A percentile compares a stretch with the other conserved stretches of the same genome.
These are phyloP conservation scores for Talaromyces trachyspermus DNA, from an alignment of 495 filamentous ascomycete genomes.

Conservation along the genomic window DNA sequence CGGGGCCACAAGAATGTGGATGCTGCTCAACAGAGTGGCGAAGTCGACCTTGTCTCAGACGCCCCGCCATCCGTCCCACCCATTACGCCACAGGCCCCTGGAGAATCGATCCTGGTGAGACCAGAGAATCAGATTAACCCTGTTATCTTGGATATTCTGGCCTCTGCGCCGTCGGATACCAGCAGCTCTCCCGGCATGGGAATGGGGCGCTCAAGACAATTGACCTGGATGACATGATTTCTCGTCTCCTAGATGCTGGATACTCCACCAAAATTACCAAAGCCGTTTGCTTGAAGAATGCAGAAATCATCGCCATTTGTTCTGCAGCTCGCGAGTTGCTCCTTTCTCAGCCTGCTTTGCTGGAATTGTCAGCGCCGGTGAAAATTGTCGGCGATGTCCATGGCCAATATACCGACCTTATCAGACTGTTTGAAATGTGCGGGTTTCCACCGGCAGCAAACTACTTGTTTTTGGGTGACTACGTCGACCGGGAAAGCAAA, in stretches of 20 bases:
- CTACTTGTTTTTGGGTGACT: conserved; percentile 94
- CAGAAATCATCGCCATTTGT: conserved; percentile 91
- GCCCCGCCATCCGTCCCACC: conserved; percentile 54
- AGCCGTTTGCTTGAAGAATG: conserved; percentile 93
- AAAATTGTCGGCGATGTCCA: conserved; percentile 99
- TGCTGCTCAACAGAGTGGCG: conserved; percentile 74
- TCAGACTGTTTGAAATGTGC: conserved; percentile 98
- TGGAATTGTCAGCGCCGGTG: conserved; percentile 92
- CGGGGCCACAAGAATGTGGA: conserved; percentile 69
- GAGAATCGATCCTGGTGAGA: conserved; percentile 64
- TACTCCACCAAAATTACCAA: conserved; percentile 98
- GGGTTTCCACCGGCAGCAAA: conserved; percentile 92
- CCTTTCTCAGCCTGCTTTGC: conserved; percentile 80
- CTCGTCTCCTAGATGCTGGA: conserved; percentile 83
- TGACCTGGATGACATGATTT: conserved; percentile 96
- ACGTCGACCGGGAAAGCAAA: conserved; percentile 98
- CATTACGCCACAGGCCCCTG: conserved; percentile 44
- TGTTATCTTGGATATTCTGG: conserved; percentile 42
- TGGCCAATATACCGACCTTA: conserved; percentile 95
- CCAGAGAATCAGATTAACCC: conserved; percentile 64
- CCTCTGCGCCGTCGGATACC: conserved; percentile 33
- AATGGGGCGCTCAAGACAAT: conserved; percentile 76
- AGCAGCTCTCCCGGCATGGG: conserved; percentile 40
- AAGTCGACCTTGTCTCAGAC: conserved; percentile 96
- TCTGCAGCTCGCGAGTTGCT: conserved; percentile 80